Base-by-base conservation (phyloP, 352 stramenopile genomes). In the Phytophthora megakarya region DNA sequence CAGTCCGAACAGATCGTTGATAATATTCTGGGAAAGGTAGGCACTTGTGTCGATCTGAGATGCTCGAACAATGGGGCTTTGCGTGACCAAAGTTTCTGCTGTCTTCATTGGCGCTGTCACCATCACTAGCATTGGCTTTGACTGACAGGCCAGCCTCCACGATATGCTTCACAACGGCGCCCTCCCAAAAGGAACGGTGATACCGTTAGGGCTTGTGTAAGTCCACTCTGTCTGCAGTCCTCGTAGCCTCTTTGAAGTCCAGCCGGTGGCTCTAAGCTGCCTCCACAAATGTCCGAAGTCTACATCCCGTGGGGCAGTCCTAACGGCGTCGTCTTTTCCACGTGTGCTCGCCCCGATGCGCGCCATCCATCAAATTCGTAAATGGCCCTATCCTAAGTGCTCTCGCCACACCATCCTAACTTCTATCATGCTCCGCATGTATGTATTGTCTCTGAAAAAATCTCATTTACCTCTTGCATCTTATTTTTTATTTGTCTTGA, bases 21-120 rank as follows among this genome's bases (percentile, higher is more conserved):
- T 5, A 1, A 52, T 69, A n/a, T 30, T 8, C 21, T 61, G 59
- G 11, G 42, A 67, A 18, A 67, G 59, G 4, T 32, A 2, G 8
- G 46, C 19, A 25, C 22, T 61, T 3, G 59, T 67, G 33, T 67
- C 49, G 12, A 67, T 67, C 25, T 67, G 49, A 6, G 49, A 67
- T 9, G 35, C 46, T 26, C 46, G 30, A 43, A 53, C 42, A 7
- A n/a, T n/a, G n/a, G n/a, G n/a, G n/a, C n/a, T n/a, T n/a, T 19
- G 8, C 13, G 7, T 23, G 12, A 22, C 23, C 2, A n/a, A n/a
- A n/a, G n/a, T n/a, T n/a, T n/a, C 8, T n/a, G n/a, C n/a, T 47
- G 3, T 15, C 23, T 11, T 19, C 10, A 21, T 42, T 4, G 1
- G 26, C 9, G 12, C 19, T 13, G 3, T 39, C 35, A 8, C 15